Evolutionary conservation across 805 yeast species (phyloP).

Genomic region (Torulaspora indica): DNA sequence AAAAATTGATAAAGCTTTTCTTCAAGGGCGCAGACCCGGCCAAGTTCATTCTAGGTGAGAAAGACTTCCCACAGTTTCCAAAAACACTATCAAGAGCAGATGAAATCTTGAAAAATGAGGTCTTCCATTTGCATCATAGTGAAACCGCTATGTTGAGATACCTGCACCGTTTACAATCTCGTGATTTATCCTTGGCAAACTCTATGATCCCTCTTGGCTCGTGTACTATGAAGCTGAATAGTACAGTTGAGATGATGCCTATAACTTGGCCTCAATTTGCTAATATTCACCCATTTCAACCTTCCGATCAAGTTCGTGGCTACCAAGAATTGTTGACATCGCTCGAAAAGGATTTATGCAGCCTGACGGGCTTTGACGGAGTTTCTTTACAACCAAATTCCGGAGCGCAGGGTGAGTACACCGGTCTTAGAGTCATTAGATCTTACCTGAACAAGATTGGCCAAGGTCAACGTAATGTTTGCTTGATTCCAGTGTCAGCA

Average conservation of each 20-base stretch:
- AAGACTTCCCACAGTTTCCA: conserved; percentile 49
- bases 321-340: conserved; percentile 70
- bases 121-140: conserved; percentile 82
- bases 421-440: conserved; percentile 84
- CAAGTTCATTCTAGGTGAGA: conserved; percentile 6
- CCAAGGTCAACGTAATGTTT: conserved; percentile 69
- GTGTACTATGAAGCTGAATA: conserved; percentile 95
- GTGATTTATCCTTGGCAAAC: conserved; percentile 88
- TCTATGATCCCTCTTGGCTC: conserved; percentile 98
- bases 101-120: conserved; percentile 60
- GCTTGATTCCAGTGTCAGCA: conserved; percentile 94
- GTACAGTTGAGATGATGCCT: conserved; percentile 93
- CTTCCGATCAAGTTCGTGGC: conserved; percentile 82
- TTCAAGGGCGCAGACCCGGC: conserved; percentile 34
- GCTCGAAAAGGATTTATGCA: conserved; percentile 78
- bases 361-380: conserved; percentile 88
- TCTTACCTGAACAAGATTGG: conserved; percentile 69
- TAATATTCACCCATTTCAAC: conserved; percentile 88
- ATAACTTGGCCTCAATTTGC: conserved; percentile 92
- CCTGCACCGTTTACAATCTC: conserved; percentile 74
- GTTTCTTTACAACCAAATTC: conserved; percentile 94
- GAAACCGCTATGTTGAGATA: conserved; percentile 95
- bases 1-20: conserved; percentile 55
- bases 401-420: conserved; percentile 97
- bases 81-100: conserved; percentile 50